A percentile compares a stretch with the other conserved stretches of the same genome.
phyloP scores from a whole-genome alignment of 2,329 filamentous ascomycete species.

The Colletotrichum eremochloae region DNA sequence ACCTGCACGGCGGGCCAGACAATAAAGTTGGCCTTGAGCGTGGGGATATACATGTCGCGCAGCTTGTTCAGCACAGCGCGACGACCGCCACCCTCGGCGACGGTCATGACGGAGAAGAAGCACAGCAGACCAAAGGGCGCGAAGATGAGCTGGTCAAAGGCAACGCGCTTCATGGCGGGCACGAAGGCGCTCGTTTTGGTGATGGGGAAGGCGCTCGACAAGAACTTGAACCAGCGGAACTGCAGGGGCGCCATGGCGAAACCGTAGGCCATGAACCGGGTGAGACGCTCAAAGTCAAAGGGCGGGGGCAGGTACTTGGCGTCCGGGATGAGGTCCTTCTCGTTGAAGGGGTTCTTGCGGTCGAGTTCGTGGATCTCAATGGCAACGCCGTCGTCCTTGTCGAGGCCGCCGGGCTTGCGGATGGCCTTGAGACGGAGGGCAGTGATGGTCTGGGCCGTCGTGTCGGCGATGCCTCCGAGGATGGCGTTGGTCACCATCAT shows the following conservation, averaged over 20 bases:
- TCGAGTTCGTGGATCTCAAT: conserved; percentile 93
- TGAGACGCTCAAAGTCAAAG: conserved; percentile 95
- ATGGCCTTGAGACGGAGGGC: conserved; percentile 78
- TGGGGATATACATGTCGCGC: conserved; percentile 92
- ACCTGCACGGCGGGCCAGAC: conserved; percentile 97
- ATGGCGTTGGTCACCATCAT: conserved; percentile 99
- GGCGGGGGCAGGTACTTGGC: conserved; percentile 77
- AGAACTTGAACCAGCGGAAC: conserved; percentile 94
- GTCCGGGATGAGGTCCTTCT: conserved; percentile 75
- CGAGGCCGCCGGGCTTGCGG: conserved; percentile 70
- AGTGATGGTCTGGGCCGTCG: conserved; percentile 93
- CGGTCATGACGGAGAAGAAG: conserved; percentile 97
- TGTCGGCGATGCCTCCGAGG: conserved; percentile 95
- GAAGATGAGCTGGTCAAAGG: conserved; percentile 93
- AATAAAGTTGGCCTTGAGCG: conserved; percentile 94
- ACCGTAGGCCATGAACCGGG: conserved; percentile 96
- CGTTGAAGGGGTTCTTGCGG: conserved; percentile 79
- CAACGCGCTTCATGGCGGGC: conserved; percentile 90
- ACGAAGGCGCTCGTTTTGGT: conserved; percentile 79
- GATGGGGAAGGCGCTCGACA: conserved; percentile 86
- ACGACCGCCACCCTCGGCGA: conserved; percentile 91
- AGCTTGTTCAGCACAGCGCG: conserved; percentile 87
- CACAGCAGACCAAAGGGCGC: conserved; percentile 87
- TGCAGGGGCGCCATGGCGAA: conserved; percentile 96
- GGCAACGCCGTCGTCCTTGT: conserved; percentile 78